Evolutionary conservation across 306 rosid species (phyloP).

Genomic region (Trifolium dubium): DNA sequence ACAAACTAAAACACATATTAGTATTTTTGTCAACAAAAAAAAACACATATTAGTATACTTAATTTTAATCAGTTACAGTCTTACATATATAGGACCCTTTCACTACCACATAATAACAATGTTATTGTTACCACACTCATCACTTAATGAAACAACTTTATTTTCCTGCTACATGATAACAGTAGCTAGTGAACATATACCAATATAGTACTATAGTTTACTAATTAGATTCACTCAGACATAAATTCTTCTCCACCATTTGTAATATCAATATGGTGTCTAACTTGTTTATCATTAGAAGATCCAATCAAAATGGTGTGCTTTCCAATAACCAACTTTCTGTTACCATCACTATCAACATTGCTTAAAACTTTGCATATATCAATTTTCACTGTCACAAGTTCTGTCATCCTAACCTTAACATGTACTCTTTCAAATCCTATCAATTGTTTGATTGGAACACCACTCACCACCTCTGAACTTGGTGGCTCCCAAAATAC

Average conservation of each 20-base stretch:
- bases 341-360: conserved; percentile 63
- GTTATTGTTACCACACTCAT: conserved; percentile 17
- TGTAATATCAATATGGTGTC: conserved; percentile 54
- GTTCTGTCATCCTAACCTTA: conserved; percentile 45
- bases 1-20: background rate
- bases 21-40: no score
- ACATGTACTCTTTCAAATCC: conserved; percentile 59
- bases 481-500: conserved; percentile 56
- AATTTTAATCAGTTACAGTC: background rate
- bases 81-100: background rate
- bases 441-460: conserved; percentile 57
- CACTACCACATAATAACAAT: background rate
- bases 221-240: conserved; percentile 20
- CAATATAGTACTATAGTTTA: background rate
- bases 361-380: conserved; percentile 53
- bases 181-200: conserved; percentile 14
- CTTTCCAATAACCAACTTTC: conserved; percentile 57
- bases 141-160: conserved; percentile 3
- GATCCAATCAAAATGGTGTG: conserved; percentile 60
- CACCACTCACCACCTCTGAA: conserved; percentile 41
- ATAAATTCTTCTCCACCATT: conserved; percentile 15
- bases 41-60: background rate
- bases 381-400: conserved; percentile 48
- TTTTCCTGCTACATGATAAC: background rate
- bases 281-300: conserved; percentile 56